Percentiles rank a stretch among this genome's conserved stretches.
These are phyloP conservation scores for Pythium pyrilobum DNA, from an alignment of 352 stramenopile genomes.

Conservation along the genomic window DNA sequence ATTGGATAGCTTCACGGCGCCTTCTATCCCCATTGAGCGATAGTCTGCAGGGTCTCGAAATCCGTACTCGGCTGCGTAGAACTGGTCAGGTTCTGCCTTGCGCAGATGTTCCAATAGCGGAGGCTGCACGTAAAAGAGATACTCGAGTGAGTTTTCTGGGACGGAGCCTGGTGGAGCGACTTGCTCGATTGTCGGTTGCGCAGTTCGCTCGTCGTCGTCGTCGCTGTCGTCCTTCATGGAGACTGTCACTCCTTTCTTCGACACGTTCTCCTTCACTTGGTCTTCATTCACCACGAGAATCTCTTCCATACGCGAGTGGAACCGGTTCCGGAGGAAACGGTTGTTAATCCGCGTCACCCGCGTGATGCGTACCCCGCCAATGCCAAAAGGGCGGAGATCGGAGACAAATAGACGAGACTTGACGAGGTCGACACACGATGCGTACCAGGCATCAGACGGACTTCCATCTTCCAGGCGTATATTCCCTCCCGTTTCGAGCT, in stretches of 20 bases:
- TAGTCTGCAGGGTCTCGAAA: conserved; percentile 57
- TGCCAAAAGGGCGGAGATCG: conserved; percentile 49
- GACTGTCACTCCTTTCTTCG: conserved; percentile 70
- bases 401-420: conserved; percentile 55
- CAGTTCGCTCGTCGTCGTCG: conserved; percentile 1
- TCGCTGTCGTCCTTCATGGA: conserved; percentile 32
- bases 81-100: conserved; percentile 41
- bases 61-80: conserved; percentile 58
- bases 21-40: conserved; percentile 37
- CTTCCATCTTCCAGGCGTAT: conserved; percentile 88
- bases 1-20: conserved; percentile 70
- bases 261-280: conserved; percentile 74
- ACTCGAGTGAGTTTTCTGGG: conserved; percentile 66
- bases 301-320: conserved; percentile 79
- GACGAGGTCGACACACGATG: conserved; percentile 79
- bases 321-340: conserved; percentile 81
- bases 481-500: conserved; percentile 90
- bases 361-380: conserved; percentile 65
- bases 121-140: conserved; percentile 75
- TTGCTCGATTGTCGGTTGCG: conserved; percentile 4
- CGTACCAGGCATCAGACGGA: conserved; percentile 75
- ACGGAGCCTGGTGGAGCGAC: conserved; percentile 19
- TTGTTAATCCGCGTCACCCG: conserved; percentile 89
- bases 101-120: conserved; percentile 35
- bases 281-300: conserved; percentile 50